Conservation (phyloP, 306 rosid species). For the Begonia peltatifolia region DNA sequence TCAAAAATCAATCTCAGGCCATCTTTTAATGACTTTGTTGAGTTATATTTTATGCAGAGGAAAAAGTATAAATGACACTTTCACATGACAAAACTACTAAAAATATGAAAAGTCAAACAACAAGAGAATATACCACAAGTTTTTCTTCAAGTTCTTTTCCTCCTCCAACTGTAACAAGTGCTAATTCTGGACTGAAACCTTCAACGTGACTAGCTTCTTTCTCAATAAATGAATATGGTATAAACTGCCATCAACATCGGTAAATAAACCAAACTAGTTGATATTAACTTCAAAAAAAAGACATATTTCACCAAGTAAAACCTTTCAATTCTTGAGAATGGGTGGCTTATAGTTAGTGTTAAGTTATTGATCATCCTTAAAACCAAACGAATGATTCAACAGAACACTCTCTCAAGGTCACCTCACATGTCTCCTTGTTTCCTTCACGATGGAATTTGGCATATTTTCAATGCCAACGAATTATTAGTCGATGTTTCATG, state of each 20-base stretch:
- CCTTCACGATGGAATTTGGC: no score
- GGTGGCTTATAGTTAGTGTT: no score
- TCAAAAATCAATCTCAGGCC: slow-evolving; percentile 72
- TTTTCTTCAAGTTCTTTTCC: slow-evolving; percentile 99
- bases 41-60: background rate
- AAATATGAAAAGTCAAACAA: background rate
- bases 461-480: no score
- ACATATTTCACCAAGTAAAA: no score
- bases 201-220: slow-evolving; percentile 98
- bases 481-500: no score
- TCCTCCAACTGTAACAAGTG: slow-evolving; percentile 85
- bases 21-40: slow-evolving; percentile 10
- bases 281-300: no score
- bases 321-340: no score
- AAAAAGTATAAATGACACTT: background rate
- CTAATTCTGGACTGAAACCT: slow-evolving; percentile 94
- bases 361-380: no score
- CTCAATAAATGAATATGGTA: slow-evolving; percentile 88
- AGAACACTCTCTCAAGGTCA: no score
- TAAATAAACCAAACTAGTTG: background rate
- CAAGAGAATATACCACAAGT: slow-evolving; percentile 54
- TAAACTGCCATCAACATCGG: slow-evolving; percentile 48
- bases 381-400: no score
- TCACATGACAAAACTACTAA: no score
- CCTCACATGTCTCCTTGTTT: no score